Conservation (phyloP, 805 yeast genomes). For the Lipomyces chichibuensis region DNA sequence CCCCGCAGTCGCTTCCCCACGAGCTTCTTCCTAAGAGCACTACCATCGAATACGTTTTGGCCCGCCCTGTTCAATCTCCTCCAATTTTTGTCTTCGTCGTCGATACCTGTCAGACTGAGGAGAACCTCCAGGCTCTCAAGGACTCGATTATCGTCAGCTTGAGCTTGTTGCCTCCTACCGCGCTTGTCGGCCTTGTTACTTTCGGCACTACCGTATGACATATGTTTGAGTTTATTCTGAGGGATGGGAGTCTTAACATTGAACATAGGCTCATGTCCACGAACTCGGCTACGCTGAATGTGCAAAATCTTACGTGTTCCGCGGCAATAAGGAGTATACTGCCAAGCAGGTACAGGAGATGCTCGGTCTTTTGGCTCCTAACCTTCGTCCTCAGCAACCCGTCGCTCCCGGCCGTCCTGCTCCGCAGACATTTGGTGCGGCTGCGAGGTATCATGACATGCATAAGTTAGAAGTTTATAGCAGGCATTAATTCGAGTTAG, state of each 20-base stretch:
- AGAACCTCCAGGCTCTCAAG: constrained; percentile 79
- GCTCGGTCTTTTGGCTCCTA: constrained; percentile 53
- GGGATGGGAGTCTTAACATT: not conserved
- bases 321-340: constrained; percentile 84
- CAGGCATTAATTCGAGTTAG: constrained; percentile 40
- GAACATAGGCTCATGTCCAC: constrained; percentile 68
- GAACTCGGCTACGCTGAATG: constrained; percentile 72
- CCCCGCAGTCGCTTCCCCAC: constrained; percentile 75
- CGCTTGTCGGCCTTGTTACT: constrained; percentile 84
- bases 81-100: constrained; percentile 85
- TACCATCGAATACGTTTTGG: constrained; percentile 82
- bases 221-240: not conserved
- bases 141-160: constrained; percentile 77
- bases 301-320: constrained; percentile 76
- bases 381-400: constrained; percentile 33
- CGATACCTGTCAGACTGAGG: constrained; percentile 88
- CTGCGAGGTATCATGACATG: constrained; percentile 37
- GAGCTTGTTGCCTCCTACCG: constrained; percentile 83
- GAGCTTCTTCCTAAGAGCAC: constrained; percentile 71
- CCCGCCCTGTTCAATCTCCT: constrained; percentile 78
- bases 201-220: constrained; percentile 69
- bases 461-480: not conserved
- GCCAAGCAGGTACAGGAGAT: constrained; percentile 60
- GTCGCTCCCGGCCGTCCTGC: constrained; percentile 31
- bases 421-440: constrained; percentile 34